phyloP scores from a whole-genome alignment of 192 early-diverging fungal species.

The Coemansia guatemalensis region DNA sequence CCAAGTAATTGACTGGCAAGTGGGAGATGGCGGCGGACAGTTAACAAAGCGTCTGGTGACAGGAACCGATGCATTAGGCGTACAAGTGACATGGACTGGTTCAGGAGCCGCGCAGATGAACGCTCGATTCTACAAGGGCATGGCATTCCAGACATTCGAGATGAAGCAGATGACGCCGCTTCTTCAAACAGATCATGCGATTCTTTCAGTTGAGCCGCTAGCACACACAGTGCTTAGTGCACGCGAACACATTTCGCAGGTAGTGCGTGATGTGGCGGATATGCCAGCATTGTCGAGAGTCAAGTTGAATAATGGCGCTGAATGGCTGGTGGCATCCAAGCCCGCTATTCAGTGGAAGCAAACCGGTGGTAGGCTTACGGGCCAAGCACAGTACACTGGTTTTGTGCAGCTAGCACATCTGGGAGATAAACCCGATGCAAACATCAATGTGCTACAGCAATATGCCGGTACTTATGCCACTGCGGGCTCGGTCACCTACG shows the following conservation, averaged over 20 bases:
- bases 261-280: slow-evolving; percentile 11
- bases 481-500: slow-evolving; percentile 49
- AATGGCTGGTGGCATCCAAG: slow-evolving; percentile 51
- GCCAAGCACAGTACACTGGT: slow-evolving; percentile 26
- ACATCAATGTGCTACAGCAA: slow-evolving; percentile 44
- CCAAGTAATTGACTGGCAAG: slow-evolving; percentile 27
- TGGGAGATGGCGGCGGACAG: slow-evolving; percentile 17
- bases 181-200: slow-evolving; percentile 47
- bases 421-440: slow-evolving; percentile 35
- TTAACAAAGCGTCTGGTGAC: slow-evolving; percentile 40
- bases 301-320: slow-evolving; percentile 50
- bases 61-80: slow-evolving; percentile 44
- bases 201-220: slow-evolving; percentile 28
- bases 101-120: slow-evolving; percentile 21
- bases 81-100: slow-evolving; percentile 42
- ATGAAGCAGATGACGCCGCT: slow-evolving; percentile 32
- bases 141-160: slow-evolving; percentile 52
- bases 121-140: slow-evolving; percentile 55
- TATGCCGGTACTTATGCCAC: slow-evolving; percentile 51
- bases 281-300: slow-evolving; percentile 40
- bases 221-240: slow-evolving; percentile 27
- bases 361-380: slow-evolving; percentile 7
- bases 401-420: slow-evolving; percentile 53
- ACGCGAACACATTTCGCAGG: background rate
- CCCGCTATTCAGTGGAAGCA: slow-evolving; percentile 40